These are phyloP conservation scores for Russula sp. DNA, from an alignment of 768 basidiomycete species.

Conservation along the genomic window DNA sequence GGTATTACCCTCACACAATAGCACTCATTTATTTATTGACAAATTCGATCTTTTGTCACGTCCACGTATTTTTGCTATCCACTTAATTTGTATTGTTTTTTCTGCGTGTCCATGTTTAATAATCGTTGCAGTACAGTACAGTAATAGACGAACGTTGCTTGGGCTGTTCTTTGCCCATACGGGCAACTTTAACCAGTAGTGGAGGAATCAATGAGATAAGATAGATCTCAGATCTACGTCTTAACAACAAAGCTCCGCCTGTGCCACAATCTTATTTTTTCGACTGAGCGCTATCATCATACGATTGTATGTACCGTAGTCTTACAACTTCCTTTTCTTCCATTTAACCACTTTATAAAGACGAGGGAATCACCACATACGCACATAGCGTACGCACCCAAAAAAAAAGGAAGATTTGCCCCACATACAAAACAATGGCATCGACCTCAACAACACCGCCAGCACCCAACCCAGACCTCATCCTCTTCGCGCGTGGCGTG, in stretches of 20 bases:
- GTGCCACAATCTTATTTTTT: too few relatives aligned
- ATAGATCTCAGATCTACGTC: too few relatives aligned
- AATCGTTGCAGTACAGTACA: background rate
- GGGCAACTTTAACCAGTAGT: too few relatives aligned
- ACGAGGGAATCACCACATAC: background rate
- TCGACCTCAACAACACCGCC: constrained; percentile 3
- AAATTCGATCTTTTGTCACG: constrained; percentile 2
- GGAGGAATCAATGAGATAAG: background rate
- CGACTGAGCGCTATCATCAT: too few relatives aligned
- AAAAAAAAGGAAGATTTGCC: background rate
- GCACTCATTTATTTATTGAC: constrained; percentile 15
- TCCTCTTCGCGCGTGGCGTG: constrained; percentile 84
- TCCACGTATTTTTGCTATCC: constrained; percentile 17
- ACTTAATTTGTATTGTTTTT: constrained; percentile 19
- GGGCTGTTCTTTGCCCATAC: background rate
- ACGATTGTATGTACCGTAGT: too few relatives aligned
- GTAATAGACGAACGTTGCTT: background rate
- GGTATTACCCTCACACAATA: constrained; percentile 10
- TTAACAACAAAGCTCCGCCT: too few relatives aligned
- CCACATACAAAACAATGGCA: constrained; percentile 10
- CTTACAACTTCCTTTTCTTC: background rate
- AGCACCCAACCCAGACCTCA: constrained; percentile 45
- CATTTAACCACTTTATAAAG: background rate
- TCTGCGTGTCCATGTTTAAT: constrained; percentile 9
- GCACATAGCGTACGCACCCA: background rate